phyloP scores from a whole-genome alignment of 2,329 filamentous ascomycete species.

The Colletotrichum liriopes region DNA sequence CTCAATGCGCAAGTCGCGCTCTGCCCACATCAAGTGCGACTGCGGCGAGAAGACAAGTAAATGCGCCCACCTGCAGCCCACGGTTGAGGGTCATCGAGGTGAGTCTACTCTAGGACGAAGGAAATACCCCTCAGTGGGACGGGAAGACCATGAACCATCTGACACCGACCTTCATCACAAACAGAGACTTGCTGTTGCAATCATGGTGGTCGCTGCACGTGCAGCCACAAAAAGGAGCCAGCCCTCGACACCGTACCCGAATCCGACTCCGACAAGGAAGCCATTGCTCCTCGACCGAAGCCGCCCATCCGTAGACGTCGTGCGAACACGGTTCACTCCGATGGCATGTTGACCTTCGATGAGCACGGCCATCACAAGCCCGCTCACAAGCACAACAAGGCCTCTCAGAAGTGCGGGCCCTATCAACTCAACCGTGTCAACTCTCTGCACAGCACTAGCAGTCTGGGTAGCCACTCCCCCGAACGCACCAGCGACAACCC shows the following conservation, averaged over 20 bases:
- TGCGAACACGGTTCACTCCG: conserved; percentile 75
- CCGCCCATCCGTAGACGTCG: conserved; percentile 65
- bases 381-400: conserved; percentile 72
- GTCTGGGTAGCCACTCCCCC: conserved; percentile 63
- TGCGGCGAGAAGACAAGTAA: conserved; percentile 93
- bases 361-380: conserved; percentile 77
- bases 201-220: conserved; percentile 78
- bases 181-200: conserved; percentile 80
- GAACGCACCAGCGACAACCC: conserved; percentile 59
- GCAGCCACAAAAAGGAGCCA: conserved; percentile 74
- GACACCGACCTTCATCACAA: conserved; percentile 35
- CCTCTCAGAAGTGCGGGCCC: conserved; percentile 74
- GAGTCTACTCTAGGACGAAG: conserved; percentile 52
- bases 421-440: conserved; percentile 74
- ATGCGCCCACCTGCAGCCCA: conserved; percentile 73
- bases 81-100: conserved; percentile 73
- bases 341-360: conserved; percentile 72
- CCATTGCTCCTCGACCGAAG: conserved; percentile 57
- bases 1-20: conserved; percentile 93
- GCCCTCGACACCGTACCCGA: conserved; percentile 75
- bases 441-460: conserved; percentile 69
- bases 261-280: conserved; percentile 71
- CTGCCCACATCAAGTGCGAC: conserved; percentile 95
- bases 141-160: conserved; percentile 41
- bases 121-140: conserved; percentile 48